These are phyloP conservation scores for Mycena rebaudengoi DNA, from an alignment of 768 basidiomycete species.

Conservation along the genomic window DNA sequence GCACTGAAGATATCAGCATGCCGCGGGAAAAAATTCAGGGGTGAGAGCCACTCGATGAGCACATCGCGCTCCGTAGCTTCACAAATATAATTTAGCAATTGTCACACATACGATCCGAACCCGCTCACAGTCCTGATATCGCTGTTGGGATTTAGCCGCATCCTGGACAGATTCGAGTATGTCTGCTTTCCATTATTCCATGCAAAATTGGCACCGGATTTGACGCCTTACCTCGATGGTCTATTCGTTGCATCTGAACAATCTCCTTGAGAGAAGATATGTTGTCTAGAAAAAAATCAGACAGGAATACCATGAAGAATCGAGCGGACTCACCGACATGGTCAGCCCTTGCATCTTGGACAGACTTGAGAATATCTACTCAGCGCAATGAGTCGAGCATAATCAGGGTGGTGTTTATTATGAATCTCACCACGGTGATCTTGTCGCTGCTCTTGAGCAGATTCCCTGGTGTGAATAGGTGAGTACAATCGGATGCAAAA, in stretches of 20 bases:
- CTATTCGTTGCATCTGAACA: not conserved
- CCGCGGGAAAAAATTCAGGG: not conserved
- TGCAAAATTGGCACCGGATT: not conserved
- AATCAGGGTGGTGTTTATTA: not conserved
- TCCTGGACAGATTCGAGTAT: not conserved
- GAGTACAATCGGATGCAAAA: not conserved
- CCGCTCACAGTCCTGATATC: not conserved
- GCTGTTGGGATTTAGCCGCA: not conserved
- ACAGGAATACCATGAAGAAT: too few species aligned
- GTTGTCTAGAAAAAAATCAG: not conserved
- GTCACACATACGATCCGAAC: not conserved
- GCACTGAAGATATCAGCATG: constrained; percentile 5
- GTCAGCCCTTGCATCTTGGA: not conserved
- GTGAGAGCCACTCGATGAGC: constrained; percentile 1
- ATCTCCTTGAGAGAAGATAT: not conserved
- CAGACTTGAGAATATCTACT: not conserved
- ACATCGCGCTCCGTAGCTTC: not conserved
- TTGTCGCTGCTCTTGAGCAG: not conserved
- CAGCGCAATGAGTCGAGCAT: too few species aligned
- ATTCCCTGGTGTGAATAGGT: not conserved
- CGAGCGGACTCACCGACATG: not conserved
- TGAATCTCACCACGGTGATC: not conserved
- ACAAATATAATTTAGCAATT: not conserved
- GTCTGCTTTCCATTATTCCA: not conserved
- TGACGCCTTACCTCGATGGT: not conserved